Base-by-base conservation (phyloP, 2,329 filamentous ascomycete species). In the Waltergamsia citrina region DNA sequence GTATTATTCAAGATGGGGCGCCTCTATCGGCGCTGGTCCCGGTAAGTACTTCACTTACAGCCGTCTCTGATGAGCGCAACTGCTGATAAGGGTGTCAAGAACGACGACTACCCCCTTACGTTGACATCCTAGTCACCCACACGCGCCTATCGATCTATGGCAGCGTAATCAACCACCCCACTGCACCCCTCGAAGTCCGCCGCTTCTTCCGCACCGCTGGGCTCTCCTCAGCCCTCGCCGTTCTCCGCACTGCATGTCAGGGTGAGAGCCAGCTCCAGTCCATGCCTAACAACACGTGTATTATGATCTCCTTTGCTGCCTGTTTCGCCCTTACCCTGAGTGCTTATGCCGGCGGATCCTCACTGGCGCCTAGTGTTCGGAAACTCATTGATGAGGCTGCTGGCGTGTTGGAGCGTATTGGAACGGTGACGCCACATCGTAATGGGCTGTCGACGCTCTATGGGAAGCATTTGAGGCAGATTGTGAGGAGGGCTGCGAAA, bases 201-300 rank as follows among this genome's bases (percentile, higher is more conserved):
- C 74, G 78, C 21, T 83, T 81, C 51, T 85, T 85, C 54, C 74
- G 80, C 26, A 76, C 78, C 1, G 81, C 79, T 1, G 78, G 79
- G 2, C 65, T 85, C 1, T 82, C 80, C 0, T 81, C 80, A 0
- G 78, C 81, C 0, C 55, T 85, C n/a, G 84, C 83, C 38, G 81
- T 85, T 5, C 72, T 85, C 64, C 73, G 81, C 16, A 78, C 77
- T 2, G 80, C 80, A 0, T 81, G 85, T 6, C 80, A 84, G 51
- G 80, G 80, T 22, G 81, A 85, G 48, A 61, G 67, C 0, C 71
- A 79, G 40, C 64, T 85, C 0, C 76, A 76, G 36, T 84, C 80
- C 0, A 85, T 85, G 80, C 81, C 81, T 0, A 85, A 85, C 53
- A 85, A 85, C 44, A 84, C 81, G 0, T 73, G 80, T 36, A 82